Conservation (phyloP, 768 basidiomycete species). For the Mycena latifolia region DNA sequence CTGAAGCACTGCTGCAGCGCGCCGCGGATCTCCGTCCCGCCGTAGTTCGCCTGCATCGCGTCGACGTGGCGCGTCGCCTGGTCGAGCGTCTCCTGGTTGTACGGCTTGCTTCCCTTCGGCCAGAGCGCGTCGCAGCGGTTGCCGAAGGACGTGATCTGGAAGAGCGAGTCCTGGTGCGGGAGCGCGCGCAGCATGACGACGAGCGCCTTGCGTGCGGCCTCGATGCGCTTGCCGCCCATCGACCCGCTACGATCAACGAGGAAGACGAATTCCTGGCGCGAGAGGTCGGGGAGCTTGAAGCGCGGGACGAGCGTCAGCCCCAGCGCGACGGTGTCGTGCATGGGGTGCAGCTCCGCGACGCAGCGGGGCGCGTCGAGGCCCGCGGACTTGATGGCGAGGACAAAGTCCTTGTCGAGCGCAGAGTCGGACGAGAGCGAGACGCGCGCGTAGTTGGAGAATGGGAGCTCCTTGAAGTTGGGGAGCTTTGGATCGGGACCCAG, state of each 20-base stretch:
- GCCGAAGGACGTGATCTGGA: constrained; percentile 62
- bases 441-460: constrained; percentile 31
- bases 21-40: constrained; percentile 53
- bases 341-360: constrained; percentile 48
- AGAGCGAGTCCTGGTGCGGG: constrained; percentile 46
- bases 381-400: constrained; percentile 52
- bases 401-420: constrained; percentile 52
- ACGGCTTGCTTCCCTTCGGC: constrained; percentile 39
- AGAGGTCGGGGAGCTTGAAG: constrained; percentile 49
- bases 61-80: constrained; percentile 44
- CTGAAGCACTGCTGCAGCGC: constrained; percentile 50
- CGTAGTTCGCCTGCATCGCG: constrained; percentile 49
- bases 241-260: constrained; percentile 59
- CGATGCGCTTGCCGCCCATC: constrained; percentile 49
- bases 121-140: constrained; percentile 40
- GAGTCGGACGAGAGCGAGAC: constrained; percentile 21
- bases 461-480: constrained; percentile 28
- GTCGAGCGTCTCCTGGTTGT: constrained; percentile 39
- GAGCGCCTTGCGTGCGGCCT: constrained; percentile 52
- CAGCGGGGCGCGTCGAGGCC: constrained; percentile 57
- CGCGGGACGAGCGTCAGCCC: constrained; percentile 57
- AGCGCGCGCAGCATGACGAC: constrained; percentile 53
- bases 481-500: constrained; percentile 32
- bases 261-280: constrained; percentile 60
- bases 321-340: constrained; percentile 46